Percentiles rank a stretch among this genome's conserved stretches.
Evolutionary conservation across 2,329 filamentous ascomycete species (phyloP).

Genomic region (Spiromastix sp.): DNA sequence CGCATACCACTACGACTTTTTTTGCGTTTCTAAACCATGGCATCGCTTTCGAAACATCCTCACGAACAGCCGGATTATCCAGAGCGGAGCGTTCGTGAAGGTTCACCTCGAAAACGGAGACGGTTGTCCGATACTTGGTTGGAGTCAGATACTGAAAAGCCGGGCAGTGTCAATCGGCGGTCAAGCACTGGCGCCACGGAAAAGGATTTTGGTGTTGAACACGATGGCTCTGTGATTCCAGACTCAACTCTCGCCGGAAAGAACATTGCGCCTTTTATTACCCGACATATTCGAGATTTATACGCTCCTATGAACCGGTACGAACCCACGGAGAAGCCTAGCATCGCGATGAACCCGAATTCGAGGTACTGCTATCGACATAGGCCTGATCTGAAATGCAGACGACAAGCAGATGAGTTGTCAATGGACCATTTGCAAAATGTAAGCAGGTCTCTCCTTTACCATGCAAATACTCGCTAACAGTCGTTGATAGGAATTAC

Average conservation of each 20-base stretch:
- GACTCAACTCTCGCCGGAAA: conserved; percentile 54
- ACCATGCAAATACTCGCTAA: conserved; percentile 2
- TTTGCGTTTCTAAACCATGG: too few species aligned
- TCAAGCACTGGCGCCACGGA: background rate
- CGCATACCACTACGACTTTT: too few species aligned
- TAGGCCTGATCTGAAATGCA: conserved; percentile 84
- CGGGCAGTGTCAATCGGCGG: background rate
- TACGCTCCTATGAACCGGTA: conserved; percentile 52
- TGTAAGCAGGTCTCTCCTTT: conserved; percentile 40
- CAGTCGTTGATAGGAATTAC: conserved; percentile 49
- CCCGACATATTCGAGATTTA: conserved; percentile 73
- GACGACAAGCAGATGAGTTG: conserved; percentile 82
- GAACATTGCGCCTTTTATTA: conserved; percentile 72
- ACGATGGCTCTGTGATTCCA: conserved; percentile 29
- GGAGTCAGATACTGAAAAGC: background rate
- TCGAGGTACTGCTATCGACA: conserved; percentile 96
- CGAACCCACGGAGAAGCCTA: conserved; percentile 8
- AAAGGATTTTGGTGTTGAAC: conserved; percentile 12
- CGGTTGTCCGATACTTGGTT: conserved; percentile 6
- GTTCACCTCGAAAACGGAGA: conserved; percentile 12
- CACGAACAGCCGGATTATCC: too few species aligned
- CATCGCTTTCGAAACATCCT: too few species aligned
- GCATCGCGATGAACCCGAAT: conserved; percentile 45
- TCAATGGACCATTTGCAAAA: conserved; percentile 93
- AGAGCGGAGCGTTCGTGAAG: too few species aligned